Evolutionary conservation across 2,329 filamentous ascomycete species (phyloP), one percentile per base, ranked within the genome.

Genomic region (Magnaporthiopsis rhizophila): DNA sequence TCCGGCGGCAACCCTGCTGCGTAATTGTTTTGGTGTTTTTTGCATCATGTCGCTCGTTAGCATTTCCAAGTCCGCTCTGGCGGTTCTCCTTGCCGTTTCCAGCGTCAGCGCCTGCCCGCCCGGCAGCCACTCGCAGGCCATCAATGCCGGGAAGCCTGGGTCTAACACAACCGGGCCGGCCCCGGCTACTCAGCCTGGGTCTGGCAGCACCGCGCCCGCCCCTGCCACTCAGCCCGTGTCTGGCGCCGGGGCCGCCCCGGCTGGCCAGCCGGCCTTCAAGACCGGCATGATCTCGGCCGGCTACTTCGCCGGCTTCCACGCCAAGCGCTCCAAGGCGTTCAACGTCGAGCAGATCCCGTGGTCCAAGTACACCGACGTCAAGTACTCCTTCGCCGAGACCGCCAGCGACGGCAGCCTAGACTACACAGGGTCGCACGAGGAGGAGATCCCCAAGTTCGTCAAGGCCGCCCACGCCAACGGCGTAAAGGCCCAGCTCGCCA

Each of bases 341-440:
- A 53, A 63, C 13, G 67, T 69, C 24, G 64, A 65, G 4, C 26
- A 58, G 13, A 68, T 69, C 13, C 64, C 53, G 3, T 69, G 67
- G 66, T 62, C 64, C 15, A n/a, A 59, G 21, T 72, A 68, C 62
- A 73, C 70, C 1, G 69, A 76, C 62, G 59, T 76, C 8, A 72
- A 77, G 64, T 76, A 72, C 62, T 71, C 69, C 8, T 78, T 74
- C 66, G 73, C 60, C 18, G 63, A 67, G 0, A 63, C 77, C 38
- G 64, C 69, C 24, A 72, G 26, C 11, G 13, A 36, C 62, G 18
- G 68, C 63, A 64, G 68, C 3, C 69, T 75, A 4, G 65, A 68
- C 2, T 53, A 74, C 15, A 34, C 32, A 6, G 64, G 69, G n/a
- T 65, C 69, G 3, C 62, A 70, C 4, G 64, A 68, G 1, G 68